Conservation (phyloP, 1,284 basidiomycete species). For the Gomphus bonarii region DNA sequence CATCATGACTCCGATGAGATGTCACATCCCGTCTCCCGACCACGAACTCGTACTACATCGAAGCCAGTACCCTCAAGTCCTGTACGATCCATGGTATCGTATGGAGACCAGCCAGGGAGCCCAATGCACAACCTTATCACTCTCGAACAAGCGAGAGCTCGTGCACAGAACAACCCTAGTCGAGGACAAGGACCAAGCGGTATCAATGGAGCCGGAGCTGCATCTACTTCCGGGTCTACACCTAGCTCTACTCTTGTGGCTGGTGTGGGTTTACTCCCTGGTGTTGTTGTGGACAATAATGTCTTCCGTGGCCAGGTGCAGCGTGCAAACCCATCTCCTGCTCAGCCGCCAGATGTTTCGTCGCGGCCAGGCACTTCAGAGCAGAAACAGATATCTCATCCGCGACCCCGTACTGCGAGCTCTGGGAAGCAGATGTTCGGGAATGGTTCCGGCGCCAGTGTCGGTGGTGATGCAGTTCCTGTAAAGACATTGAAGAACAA, state of each 20-base stretch:
- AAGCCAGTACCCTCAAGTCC: neutral
- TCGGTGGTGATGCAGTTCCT: slow-evolving; percentile 12
- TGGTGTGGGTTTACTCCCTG: slow-evolving; percentile 3
- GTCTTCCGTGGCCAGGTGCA: neutral
- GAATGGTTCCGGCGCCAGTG: slow-evolving; percentile 20
- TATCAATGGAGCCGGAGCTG: neutral
- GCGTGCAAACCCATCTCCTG: neutral
- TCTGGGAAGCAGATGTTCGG: neutral
- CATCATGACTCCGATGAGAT: neutral
- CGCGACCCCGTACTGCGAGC: slow-evolving; percentile 17
- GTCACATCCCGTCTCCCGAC: neutral
- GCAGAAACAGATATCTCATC: slow-evolving; percentile 24
- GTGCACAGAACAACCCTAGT: slow-evolving; percentile 19
- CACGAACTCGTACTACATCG: neutral
- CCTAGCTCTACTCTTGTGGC: slow-evolving; percentile 8
- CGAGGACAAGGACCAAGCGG: neutral
- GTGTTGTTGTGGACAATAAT: neutral
- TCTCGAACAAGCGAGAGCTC: slow-evolving; percentile 64
- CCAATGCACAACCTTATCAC: slow-evolving; percentile 56
- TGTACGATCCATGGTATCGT: neutral
- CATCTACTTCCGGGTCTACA: neutral
- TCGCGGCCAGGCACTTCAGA: slow-evolving; percentile 7
- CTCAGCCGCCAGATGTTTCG: neutral
- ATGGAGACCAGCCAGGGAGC: neutral
- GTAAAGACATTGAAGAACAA: slow-evolving; percentile 52